Evolutionary conservation across 352 stramenopile species (phyloP).

Genomic region (Globisporangium lucens): DNA sequence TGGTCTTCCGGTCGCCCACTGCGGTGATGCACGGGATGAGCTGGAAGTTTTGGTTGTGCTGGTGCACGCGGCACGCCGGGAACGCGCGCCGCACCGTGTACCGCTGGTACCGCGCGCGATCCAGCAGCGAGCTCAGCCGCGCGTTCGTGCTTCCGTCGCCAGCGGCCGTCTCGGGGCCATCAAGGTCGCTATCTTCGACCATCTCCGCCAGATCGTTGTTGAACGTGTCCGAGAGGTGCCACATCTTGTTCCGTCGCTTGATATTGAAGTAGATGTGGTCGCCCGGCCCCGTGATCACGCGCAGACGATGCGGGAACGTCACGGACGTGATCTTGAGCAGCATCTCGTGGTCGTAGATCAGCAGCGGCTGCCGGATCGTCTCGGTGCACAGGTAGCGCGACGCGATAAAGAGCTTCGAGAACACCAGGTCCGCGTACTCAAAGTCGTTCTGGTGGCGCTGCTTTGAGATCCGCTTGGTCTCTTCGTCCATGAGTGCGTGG

Average conservation of each 20-base stretch:
- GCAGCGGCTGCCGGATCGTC: constrained; percentile 23
- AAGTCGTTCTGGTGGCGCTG: constrained; percentile 18
- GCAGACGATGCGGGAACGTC: constrained; percentile 20
- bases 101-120: constrained; percentile 10
- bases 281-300: constrained; percentile 16
- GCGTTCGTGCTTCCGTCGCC: background rate
- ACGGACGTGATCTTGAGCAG: constrained; percentile 15
- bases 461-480: constrained; percentile 15
- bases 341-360: constrained; percentile 29
- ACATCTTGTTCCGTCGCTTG: constrained; percentile 17
- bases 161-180: background rate
- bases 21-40: constrained; percentile 22
- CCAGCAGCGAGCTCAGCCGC: background rate
- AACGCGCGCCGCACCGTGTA: constrained; percentile 24
- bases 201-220: constrained; percentile 23
- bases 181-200: constrained; percentile 3
- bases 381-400: constrained; percentile 23
- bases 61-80: constrained; percentile 24
- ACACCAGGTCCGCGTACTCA: constrained; percentile 24
- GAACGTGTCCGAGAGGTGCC: constrained; percentile 20
- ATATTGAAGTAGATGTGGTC: constrained; percentile 22
- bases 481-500: constrained; percentile 19
- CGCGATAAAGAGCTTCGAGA: constrained; percentile 20
- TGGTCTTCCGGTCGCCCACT: constrained; percentile 13
- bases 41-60: constrained; percentile 23